phyloP scores from a whole-genome alignment of 2,329 filamentous ascomycete genomes.

The Penicillium sclerotigenum region DNA sequence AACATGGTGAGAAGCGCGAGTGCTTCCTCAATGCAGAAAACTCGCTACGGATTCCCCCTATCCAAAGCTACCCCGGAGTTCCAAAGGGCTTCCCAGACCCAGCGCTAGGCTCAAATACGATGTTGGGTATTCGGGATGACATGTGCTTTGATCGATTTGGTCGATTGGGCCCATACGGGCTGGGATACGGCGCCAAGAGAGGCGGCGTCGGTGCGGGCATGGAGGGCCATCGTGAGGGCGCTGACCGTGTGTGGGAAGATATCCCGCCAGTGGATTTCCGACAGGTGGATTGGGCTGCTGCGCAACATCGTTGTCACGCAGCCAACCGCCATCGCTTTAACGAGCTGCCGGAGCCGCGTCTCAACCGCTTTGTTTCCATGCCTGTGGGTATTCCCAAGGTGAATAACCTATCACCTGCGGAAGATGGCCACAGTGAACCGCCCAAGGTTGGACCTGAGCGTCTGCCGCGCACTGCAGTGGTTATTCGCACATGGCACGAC shows the following conservation, averaged over 20 bases:
- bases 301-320: constrained; percentile 69
- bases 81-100: constrained; percentile 81
- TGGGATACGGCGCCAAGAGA: constrained; percentile 74
- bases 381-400: constrained; percentile 28
- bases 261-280: constrained; percentile 72
- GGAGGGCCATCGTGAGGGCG: constrained; percentile 76
- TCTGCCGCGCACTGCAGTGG: constrained; percentile 64
- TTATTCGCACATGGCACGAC: constrained; percentile 76
- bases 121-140: constrained; percentile 74
- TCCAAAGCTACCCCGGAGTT: constrained; percentile 73
- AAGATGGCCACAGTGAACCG: constrained; percentile 20
- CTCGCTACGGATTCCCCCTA: constrained; percentile 61
- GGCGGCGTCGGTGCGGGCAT: constrained; percentile 84
- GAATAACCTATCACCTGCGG: constrained; percentile 15
- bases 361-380: constrained; percentile 37
- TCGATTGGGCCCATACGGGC: constrained; percentile 81
- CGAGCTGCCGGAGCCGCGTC: constrained; percentile 36
- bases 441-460: constrained; percentile 23
- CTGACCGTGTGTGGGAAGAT: constrained; percentile 73
- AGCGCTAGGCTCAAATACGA: constrained; percentile 79
- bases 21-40: constrained; percentile 74
- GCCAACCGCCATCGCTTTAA: constrained; percentile 69
- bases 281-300: constrained; percentile 72
- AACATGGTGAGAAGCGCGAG: constrained; percentile 61
- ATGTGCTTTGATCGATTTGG: constrained; percentile 93